Percentiles rank a stretch among this genome's conserved stretches.
These are phyloP conservation scores for Colletotrichum sp. DNA, from an alignment of 2,329 filamentous ascomycete species.

Conservation along the genomic window DNA sequence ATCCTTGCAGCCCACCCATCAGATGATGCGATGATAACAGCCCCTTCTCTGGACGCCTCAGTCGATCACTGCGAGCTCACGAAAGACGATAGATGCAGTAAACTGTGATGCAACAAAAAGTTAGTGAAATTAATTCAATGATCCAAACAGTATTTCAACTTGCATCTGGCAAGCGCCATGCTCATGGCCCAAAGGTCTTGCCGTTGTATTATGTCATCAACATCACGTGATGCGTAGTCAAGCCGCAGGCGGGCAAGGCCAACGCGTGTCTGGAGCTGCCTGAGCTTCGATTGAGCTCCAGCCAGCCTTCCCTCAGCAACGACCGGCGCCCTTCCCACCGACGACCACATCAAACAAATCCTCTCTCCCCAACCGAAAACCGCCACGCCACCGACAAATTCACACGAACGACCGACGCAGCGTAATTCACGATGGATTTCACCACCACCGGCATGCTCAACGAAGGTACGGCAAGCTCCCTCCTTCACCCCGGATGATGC, in stretches of 20 bases:
- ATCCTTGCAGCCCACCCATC: not conserved
- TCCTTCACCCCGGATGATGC: not conserved
- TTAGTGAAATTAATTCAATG: not conserved
- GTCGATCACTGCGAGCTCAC: not conserved
- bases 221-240: slow-evolving; percentile 28
- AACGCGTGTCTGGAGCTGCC: slow-evolving; percentile 52
- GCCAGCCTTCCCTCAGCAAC: slow-evolving; percentile 32
- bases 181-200: not conserved
- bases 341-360: slow-evolving; percentile 23
- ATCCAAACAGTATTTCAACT: not conserved
- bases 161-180: not conserved
- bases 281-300: slow-evolving; percentile 45
- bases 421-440: slow-evolving; percentile 59
- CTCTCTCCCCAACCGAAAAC: not conserved
- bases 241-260: slow-evolving; percentile 18
- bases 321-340: slow-evolving; percentile 19
- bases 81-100: not conserved
- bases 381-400: not conserved
- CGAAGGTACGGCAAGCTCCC: slow-evolving; percentile 54
- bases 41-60: not conserved
- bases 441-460: slow-evolving; percentile 66
- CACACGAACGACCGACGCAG: slow-evolving; percentile 21
- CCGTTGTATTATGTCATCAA: not conserved
- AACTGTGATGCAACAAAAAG: rapidly evolving
- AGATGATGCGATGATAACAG: not conserved